phyloP scores from a whole-genome alignment of 345 rosid genomes.

The Hibiscus tridactylites region DNA sequence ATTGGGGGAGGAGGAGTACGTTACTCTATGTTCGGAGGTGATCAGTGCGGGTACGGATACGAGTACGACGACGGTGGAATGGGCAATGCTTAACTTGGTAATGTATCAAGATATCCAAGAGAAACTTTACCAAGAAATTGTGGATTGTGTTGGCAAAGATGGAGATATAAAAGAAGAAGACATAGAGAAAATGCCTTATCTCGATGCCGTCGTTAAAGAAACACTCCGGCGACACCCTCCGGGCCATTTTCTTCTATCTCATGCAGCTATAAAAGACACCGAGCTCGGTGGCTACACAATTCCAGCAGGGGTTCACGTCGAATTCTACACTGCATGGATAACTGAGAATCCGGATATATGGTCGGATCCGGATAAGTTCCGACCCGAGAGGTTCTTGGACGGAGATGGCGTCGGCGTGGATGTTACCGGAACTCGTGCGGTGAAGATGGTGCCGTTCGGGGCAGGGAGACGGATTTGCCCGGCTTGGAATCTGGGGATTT shows the following conservation, averaged over 20 bases:
- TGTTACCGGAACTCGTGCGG: constrained; percentile 72
- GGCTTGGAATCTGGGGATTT: constrained; percentile 65
- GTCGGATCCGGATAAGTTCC: constrained; percentile 61
- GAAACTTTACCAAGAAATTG: constrained; percentile 55
- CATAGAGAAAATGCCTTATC: constrained; percentile 56
- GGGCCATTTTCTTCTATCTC: constrained; percentile 83
- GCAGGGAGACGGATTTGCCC: constrained; percentile 95
- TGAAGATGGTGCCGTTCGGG: constrained; percentile 81
- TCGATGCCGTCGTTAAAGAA: constrained; percentile 68
- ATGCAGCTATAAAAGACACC: constrained; percentile 53
- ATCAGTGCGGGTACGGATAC: constrained; percentile 93
- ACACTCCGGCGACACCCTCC: constrained; percentile 95
- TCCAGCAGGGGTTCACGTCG: constrained; percentile 62
- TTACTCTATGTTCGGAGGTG: constrained; percentile 78
- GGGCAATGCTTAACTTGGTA: constrained; percentile 73
- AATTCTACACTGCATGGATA: constrained; percentile 91
- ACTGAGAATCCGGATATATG: constrained; percentile 74
- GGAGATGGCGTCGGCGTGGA: constrained; percentile 82
- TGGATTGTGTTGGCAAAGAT: constrained; percentile 44
- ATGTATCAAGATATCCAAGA: constrained; percentile 62
- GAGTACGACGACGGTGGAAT: constrained; percentile 69
- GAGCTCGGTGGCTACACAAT: constrained; percentile 73
- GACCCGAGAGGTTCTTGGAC: constrained; percentile 72
- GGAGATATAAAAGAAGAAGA: constrained; percentile 60
- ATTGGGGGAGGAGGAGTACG: constrained; percentile 68